phyloP scores from a whole-genome alignment of 2,329 filamentous ascomycete genomes.

The Diaporthe sp. region DNA sequence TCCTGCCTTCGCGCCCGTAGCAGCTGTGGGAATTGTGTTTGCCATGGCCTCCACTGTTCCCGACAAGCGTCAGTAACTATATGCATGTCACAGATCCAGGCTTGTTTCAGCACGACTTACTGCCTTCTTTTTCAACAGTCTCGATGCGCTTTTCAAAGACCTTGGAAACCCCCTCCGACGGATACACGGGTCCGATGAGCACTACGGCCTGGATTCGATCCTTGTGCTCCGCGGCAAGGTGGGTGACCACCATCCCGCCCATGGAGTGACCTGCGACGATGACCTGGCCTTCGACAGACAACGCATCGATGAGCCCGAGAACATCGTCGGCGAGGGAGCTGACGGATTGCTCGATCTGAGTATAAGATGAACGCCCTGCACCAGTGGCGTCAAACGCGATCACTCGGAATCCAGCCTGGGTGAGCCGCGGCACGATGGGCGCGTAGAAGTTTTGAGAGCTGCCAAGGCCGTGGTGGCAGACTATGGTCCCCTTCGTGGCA shows the following conservation, averaged over 20 bases:
- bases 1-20: conserved; percentile 50
- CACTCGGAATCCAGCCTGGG: conserved; percentile 23
- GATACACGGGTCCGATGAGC: conserved; percentile 75
- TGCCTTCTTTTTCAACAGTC: conserved; percentile 58
- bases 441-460: conserved; percentile 36
- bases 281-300: conserved; percentile 63
- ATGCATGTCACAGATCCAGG: too few relatives aligned
- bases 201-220: conserved; percentile 54
- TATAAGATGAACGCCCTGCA: conserved; percentile 30
- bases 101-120: background rate
- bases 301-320: conserved; percentile 62
- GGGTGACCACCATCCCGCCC: conserved; percentile 74
- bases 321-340: conserved; percentile 63
- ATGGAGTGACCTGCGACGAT: conserved; percentile 77
- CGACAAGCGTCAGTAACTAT: background rate
- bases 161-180: conserved; percentile 53
- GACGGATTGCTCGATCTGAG: conserved; percentile 32
- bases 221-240: conserved; percentile 63
- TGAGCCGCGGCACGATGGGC: conserved; percentile 27
- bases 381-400: conserved; percentile 29
- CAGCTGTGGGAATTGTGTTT: conserved; percentile 45
- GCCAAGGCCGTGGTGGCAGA: conserved; percentile 36
- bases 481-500: conserved; percentile 24
- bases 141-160: conserved; percentile 35
- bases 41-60: conserved; percentile 30